These are phyloP conservation scores for Dothideomycetes sp. DNA, from an alignment of 2,329 filamentous ascomycete species.

Conservation along the genomic window DNA sequence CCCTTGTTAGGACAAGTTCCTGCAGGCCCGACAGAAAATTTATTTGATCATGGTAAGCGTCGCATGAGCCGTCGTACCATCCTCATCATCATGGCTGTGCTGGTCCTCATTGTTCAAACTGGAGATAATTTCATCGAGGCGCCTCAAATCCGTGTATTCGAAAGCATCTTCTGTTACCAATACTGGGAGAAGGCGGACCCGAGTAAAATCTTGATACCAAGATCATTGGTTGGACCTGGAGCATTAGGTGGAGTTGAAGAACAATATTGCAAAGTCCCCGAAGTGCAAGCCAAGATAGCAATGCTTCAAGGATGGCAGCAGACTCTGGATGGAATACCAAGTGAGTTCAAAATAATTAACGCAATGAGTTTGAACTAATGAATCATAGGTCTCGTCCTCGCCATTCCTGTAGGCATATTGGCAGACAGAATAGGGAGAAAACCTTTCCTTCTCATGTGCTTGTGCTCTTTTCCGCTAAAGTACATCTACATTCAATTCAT, in stretches of 20 bases:
- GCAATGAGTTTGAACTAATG: conserved; percentile 10
- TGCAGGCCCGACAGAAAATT: neutral
- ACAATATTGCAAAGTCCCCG: conserved; percentile 39
- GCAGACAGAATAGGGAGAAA: conserved; percentile 29
- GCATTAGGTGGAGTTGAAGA: conserved; percentile 31
- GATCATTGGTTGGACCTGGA: conserved; percentile 21
- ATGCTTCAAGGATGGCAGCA: conserved; percentile 41
- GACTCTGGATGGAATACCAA: conserved; percentile 40
- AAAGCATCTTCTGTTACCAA: conserved; percentile 45
- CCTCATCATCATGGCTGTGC: conserved; percentile 25
- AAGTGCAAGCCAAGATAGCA: conserved; percentile 45
- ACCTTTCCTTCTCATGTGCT: conserved; percentile 23
- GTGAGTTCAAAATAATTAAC: conserved; percentile 28
- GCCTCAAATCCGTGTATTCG: conserved; percentile 43
- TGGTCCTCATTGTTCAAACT: conserved; percentile 38
- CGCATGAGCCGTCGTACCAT: conserved; percentile 14
- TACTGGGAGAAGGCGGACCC: conserved; percentile 37
- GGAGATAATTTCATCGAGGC: conserved; percentile 32
- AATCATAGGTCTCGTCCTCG: conserved; percentile 21
- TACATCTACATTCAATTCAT: conserved; percentile 25
- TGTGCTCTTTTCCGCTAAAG: conserved; percentile 20
- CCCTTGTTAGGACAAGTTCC: neutral
- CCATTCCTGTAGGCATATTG: conserved; percentile 27
- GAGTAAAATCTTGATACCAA: conserved; percentile 20
- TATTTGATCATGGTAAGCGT: neutral